A percentile compares a stretch with the other conserved stretches of the same genome.
Evolutionary conservation across 2,329 filamentous ascomycete species (phyloP).

Genomic region (Lachnellula cervina): DNA sequence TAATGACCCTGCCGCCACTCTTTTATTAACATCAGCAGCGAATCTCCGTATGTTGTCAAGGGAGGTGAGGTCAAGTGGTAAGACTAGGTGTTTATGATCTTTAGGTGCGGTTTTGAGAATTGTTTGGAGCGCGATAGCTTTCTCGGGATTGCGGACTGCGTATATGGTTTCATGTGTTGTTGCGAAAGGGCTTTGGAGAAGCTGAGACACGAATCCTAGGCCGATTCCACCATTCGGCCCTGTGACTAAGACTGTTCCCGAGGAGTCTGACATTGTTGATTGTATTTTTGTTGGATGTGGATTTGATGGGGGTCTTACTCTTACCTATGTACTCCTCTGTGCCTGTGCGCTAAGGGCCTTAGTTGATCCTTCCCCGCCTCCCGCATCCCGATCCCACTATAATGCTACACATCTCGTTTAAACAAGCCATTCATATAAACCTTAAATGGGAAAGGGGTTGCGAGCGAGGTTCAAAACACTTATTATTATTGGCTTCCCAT

Average conservation of each 20-base stretch:
- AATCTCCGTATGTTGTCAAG: constrained; percentile 9
- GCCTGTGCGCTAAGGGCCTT: too few relatives aligned
- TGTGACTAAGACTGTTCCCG: constrained; percentile 1
- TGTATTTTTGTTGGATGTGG: too few relatives aligned
- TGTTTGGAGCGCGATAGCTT: constrained; percentile 4
- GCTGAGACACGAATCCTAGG: constrained; percentile 10
- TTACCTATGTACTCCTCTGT: too few relatives aligned
- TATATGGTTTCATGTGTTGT: constrained; percentile 9
- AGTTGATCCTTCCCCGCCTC: too few relatives aligned
- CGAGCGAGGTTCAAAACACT: too few relatives aligned
- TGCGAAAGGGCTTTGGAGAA: constrained; percentile 5
- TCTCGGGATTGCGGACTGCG: constrained; percentile 12
- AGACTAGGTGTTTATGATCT: constrained; percentile 1
- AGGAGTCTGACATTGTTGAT: too few relatives aligned
- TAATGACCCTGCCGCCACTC: constrained; percentile 17
- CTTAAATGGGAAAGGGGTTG: too few relatives aligned
- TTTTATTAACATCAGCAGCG: constrained; percentile 19
- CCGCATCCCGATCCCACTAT: too few relatives aligned
- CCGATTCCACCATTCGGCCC: constrained; percentile 16
- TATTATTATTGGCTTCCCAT: too few relatives aligned
- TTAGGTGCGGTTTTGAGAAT: constrained; percentile 6
- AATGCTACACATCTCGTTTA: too few relatives aligned
- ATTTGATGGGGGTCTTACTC: too few relatives aligned
- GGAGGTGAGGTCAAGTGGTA: constrained; percentile 11
- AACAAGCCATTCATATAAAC: too few relatives aligned